Evolutionary conservation across 2,329 filamentous ascomycete genomes (phyloP), one percentile per base, ranked within the genome.

Genomic region (Aspergillus melleus): DNA sequence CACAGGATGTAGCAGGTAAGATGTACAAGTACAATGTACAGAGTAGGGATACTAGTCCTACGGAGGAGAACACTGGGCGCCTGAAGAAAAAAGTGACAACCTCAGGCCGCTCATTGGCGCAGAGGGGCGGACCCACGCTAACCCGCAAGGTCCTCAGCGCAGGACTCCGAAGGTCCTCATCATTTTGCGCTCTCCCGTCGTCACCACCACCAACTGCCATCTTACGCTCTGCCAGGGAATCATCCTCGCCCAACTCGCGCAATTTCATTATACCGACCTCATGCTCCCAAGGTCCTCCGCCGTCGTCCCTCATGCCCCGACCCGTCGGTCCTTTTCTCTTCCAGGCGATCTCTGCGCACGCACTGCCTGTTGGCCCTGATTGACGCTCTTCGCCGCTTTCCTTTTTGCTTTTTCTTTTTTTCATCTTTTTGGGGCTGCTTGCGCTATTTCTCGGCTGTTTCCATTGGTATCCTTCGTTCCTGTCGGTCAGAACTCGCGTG

Each of bases 251-350:
- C 26, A 29, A 29, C 26, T 29, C 26, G 26, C 26, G 26, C 26
- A 29, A 29, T 30, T 46, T 26, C 26, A 42, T 26, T 30, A 32
- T 36, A 53, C 54, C 26, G 50, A 20, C 54, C 24, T 50, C 51
- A 55, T 59, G 62, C 62, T 57, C 65, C 58, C 63, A 68, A 65
- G 66, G 66, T 68, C 65, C 66, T 59, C 62, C 50, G 46, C 49
- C 42, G 44, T 55, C 59, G 32, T 56, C 44, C 53, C 57, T 60
- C 54, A 64, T 65, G 64, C 61, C 63, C 56, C 58, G 62, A 60
- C 63, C 62, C 59, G 59, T 62, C 61, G 53, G 42, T 51, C 50
- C 46, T 53, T 54, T 59, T 58, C 62, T 50, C 55, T 47, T 54
- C 58, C 51, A 58, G 57, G 60, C 51, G 55, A 60, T 44, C 53